Evolutionary conservation across 768 basidiomycete genomes (phyloP), one percentile per base, ranked within the genome.

Genomic region (Clitopilus hobsonii): DNA sequence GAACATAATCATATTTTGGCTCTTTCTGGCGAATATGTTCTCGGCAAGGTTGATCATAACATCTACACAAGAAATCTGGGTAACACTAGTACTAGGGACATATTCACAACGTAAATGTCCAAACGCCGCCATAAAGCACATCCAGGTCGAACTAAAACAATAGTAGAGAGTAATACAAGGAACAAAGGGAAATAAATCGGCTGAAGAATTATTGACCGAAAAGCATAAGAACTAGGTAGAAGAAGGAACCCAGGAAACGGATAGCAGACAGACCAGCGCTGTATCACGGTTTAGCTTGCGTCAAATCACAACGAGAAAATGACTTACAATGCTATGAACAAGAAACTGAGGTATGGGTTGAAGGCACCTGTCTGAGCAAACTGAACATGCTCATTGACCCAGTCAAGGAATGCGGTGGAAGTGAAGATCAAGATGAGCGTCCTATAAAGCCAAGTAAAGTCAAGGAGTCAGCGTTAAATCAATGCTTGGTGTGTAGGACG

Each of bases 291-390:
- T 50, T 36, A 51, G 54, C 41, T 60, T 52, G 38, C 20, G 20
- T 23, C 8, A 23, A 16, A 5, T 13, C 51, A 23, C 23, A 3
- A 29, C 38, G 7, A 16, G 7, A 14, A 8, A 55, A 36, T 24
- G 2, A 67, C 69, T 24, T 54, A 71, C 67, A 69, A 56, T 54
- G 68, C 69, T 61, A 65, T 57, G 50, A 95, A 94, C 53, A 94
- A 78, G 75, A 91, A 88, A 25, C 81, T 83, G 49, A 91, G 79
- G 69, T 94, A 95, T n/a, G 93, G 91, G 64, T 95, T 95, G 75
- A 94, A 94, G 22, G 77, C 76, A 13, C 81, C 73, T 54, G 78
- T 74, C 3, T 73, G 71, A 0, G 71, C 67, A n/a, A 65, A 68
- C 48, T 77, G 67, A 51, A 91, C 74, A 60, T 88, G 82, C 26